These are phyloP conservation scores for Suillus tomentosus DNA, from an alignment of 768 basidiomycete species.

Conservation along the genomic window DNA sequence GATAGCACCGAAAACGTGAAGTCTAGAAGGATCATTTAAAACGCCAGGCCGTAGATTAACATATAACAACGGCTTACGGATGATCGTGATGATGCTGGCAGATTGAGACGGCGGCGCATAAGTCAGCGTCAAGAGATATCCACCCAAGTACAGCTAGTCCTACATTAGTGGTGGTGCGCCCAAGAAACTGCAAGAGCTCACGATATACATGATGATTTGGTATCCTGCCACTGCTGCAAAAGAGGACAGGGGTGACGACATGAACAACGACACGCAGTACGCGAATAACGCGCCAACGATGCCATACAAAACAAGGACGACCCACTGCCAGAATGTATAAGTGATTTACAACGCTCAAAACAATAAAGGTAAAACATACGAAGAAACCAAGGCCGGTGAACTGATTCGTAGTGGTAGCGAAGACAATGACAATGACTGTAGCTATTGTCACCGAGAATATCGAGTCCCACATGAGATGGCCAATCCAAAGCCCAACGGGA, in stretches of 20 bases:
- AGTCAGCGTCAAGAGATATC: constrained; percentile 71
- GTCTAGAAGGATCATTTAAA: constrained; percentile 34
- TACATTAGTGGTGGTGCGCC: neutral
- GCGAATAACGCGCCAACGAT: constrained; percentile 68
- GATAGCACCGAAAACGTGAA: constrained; percentile 68
- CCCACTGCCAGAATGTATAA: constrained; percentile 50
- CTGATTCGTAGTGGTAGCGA: constrained; percentile 55
- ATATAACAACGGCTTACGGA: constrained; percentile 41
- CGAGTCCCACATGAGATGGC: constrained; percentile 75
- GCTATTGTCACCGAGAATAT: constrained; percentile 60
- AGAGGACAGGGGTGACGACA: constrained; percentile 67
- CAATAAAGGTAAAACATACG: constrained; percentile 40
- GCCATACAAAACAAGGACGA: constrained; percentile 70
- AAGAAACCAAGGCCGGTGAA: constrained; percentile 70
- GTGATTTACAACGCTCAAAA: constrained; percentile 1
- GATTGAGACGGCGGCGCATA: constrained; percentile 67
- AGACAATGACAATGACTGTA: constrained; percentile 65
- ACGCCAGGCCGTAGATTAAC: neutral
- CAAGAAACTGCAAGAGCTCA: constrained; percentile 37
- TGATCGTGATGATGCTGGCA: constrained; percentile 54
- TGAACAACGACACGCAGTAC: constrained; percentile 62
- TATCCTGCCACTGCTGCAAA: constrained; percentile 75
- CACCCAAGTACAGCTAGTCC: constrained; percentile 59
- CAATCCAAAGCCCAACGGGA: constrained; percentile 74
- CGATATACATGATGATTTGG: constrained; percentile 71